These are phyloP conservation scores for Aspergillus conjunctus DNA, from an alignment of 495 filamentous ascomycete genomes.

Conservation along the genomic window DNA sequence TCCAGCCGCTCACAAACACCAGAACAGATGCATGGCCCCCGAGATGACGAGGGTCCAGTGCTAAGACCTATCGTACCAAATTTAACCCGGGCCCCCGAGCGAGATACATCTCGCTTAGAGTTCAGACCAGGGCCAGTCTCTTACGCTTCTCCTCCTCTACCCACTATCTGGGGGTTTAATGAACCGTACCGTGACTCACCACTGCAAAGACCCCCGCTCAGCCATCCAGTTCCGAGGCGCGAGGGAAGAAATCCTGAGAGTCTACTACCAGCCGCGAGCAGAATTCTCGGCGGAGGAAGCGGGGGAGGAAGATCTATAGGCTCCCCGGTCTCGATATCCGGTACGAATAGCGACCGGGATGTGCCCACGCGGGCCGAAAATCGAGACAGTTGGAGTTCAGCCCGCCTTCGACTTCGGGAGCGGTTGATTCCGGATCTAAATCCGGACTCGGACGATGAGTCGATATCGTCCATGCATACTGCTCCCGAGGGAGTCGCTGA, in stretches of 20 bases:
- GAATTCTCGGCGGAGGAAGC: not conserved
- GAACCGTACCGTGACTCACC: not conserved
- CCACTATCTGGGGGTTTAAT: not conserved
- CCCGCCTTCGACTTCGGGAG: not conserved
- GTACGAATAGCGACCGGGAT: not conserved
- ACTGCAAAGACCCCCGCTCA: not conserved
- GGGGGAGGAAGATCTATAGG: not conserved
- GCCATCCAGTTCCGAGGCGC: slow-evolving; percentile 3
- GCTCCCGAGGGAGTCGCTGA: slow-evolving; percentile 22
- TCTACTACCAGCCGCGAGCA: not conserved
- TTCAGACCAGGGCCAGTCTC: not conserved
- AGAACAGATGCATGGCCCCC: slow-evolving; percentile 24
- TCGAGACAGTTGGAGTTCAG: not conserved
- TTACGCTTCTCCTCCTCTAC: not conserved
- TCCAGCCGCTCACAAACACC: slow-evolving; percentile 32
- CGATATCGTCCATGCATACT: slow-evolving; percentile 30
- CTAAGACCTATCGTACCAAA: not conserved
- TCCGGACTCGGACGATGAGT: slow-evolving; percentile 19
- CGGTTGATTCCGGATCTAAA: not conserved
- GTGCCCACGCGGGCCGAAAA: not conserved
- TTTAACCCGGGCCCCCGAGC: not conserved
- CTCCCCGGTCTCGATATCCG: slow-evolving; percentile 6
- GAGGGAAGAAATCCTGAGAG: slow-evolving; percentile 1
- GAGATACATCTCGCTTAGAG: not conserved
- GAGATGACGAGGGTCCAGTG: not conserved